phyloP scores from a whole-genome alignment of 2,329 filamentous ascomycete species.

The Penicillium sp. region DNA sequence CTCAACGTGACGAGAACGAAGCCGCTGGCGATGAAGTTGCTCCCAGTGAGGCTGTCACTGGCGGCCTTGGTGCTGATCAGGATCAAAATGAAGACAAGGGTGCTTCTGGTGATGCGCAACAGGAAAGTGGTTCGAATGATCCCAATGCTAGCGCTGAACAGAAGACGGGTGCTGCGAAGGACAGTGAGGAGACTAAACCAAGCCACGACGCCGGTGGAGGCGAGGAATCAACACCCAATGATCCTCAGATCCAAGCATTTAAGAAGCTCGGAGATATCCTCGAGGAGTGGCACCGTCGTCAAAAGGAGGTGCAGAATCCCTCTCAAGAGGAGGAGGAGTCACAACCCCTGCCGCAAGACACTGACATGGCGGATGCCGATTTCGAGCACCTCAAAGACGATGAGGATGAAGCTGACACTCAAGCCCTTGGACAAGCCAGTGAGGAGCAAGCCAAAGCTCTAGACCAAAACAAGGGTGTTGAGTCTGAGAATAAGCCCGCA shows the following conservation, averaged over 20 bases:
- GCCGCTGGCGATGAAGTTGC: conserved; percentile 60
- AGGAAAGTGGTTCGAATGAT: conserved; percentile 50
- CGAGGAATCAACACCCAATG: conserved; percentile 39
- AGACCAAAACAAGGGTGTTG: conserved; percentile 86
- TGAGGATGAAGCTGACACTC: conserved; percentile 78
- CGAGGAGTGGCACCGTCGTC: conserved; percentile 89
- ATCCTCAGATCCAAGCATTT: conserved; percentile 70
- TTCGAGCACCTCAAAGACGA: conserved; percentile 93
- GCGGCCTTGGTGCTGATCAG: conserved; percentile 43
- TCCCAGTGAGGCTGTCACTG: conserved; percentile 46
- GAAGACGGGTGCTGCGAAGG: conserved; percentile 47
- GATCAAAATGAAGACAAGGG: conserved; percentile 48
- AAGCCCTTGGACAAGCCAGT: conserved; percentile 85
- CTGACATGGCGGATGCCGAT: conserved; percentile 78
- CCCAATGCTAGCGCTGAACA: conserved; percentile 52
- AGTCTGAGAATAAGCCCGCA: conserved; percentile 63
- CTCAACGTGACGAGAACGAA: conserved; percentile 54
- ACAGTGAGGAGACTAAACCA: conserved; percentile 43
- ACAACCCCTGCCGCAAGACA: conserved; percentile 61
- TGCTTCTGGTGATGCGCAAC: conserved; percentile 52
- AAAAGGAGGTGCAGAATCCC: conserved; percentile 75
- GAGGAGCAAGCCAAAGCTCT: conserved; percentile 86
- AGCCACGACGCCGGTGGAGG: conserved; percentile 43
- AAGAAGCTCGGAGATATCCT: conserved; percentile 93
- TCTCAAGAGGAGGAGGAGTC: conserved; percentile 57